These are phyloP conservation scores for Purpureocillium takamizusanense DNA, from an alignment of 2,329 filamentous ascomycete species.

Conservation along the genomic window DNA sequence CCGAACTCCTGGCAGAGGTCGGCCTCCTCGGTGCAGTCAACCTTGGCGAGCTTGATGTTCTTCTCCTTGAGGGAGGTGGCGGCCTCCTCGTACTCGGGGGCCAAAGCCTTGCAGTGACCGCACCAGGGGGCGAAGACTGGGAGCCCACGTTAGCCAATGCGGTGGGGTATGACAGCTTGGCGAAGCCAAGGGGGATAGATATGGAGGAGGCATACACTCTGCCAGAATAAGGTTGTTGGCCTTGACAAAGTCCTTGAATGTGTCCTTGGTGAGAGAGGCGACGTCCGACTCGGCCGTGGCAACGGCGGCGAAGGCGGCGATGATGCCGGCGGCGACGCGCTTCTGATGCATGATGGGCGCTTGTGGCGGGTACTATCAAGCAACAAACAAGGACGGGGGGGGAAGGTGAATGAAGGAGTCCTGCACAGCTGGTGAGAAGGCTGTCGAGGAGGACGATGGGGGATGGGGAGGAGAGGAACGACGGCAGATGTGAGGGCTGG, in stretches of 20 bases:
- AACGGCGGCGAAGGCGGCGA: conserved; percentile 45
- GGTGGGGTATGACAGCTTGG: background rate
- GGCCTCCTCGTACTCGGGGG: conserved; percentile 82
- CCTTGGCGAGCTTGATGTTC: conserved; percentile 75
- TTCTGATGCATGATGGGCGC: conserved; percentile 37
- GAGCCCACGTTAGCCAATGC: background rate
- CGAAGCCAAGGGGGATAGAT: background rate
- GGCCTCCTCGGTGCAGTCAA: conserved; percentile 91
- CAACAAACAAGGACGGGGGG: conserved; percentile 1
- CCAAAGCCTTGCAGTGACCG: conserved; percentile 97
- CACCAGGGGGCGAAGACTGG: conserved; percentile 93
- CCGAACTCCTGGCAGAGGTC: conserved; percentile 85
- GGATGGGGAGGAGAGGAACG: background rate
- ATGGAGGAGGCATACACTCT: conserved; percentile 67
- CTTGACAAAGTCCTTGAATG: conserved; percentile 79
- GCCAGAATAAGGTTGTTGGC: conserved; percentile 83
- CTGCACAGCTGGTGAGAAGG: background rate
- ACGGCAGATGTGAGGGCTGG: conserved; percentile 4
- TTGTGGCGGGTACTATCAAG: conserved; percentile 7
- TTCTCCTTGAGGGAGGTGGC: conserved; percentile 80
- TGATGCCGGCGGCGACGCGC: conserved; percentile 42
- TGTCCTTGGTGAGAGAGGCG: conserved; percentile 72
- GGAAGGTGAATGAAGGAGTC: background rate
- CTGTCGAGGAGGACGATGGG: background rate
- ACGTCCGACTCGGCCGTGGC: conserved; percentile 73